phyloP scores from a whole-genome alignment of 352 stramenopile genomes.

The Globisporangium apiculatum region DNA sequence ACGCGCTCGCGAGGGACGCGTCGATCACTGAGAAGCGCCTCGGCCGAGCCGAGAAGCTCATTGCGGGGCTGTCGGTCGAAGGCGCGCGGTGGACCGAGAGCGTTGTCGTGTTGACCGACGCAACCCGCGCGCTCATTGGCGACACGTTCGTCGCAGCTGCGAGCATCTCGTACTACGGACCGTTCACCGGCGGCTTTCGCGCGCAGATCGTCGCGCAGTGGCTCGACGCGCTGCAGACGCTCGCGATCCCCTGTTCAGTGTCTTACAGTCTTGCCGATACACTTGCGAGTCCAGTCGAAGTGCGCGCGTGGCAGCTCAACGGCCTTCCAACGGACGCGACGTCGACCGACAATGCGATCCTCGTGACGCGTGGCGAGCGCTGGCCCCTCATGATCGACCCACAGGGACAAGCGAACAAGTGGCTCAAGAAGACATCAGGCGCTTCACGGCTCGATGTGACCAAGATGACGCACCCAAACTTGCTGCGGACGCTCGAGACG shows the following conservation, averaged over 20 bases:
- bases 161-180: conserved; percentile 92
- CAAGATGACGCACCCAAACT: conserved; percentile 89
- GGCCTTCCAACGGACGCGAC: conserved; percentile 88
- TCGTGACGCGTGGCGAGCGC: conserved; percentile 84
- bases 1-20: conserved; percentile 82
- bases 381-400: conserved; percentile 95
- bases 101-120: conserved; percentile 66
- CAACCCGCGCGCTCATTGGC: conserved; percentile 82
- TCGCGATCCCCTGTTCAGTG: conserved; percentile 66
- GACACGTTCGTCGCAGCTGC: conserved; percentile 91
- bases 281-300: conserved; percentile 87
- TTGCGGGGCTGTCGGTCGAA: conserved; percentile 86
- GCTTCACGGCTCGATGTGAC: conserved; percentile 60
- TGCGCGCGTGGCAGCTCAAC: conserved; percentile 91
- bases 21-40: conserved; percentile 86
- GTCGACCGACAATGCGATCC: conserved; percentile 91
- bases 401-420: conserved; percentile 92
- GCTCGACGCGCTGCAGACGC: conserved; percentile 50
- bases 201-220: conserved; percentile 71
- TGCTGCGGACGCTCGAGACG: conserved; percentile 86
- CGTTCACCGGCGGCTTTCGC: conserved; percentile 88
- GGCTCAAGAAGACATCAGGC: conserved; percentile 87
- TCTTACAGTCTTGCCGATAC: conserved; percentile 69
- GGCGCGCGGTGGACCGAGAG: conserved; percentile 90
- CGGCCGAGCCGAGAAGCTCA: conserved; percentile 88